These are phyloP conservation scores for Nidularia pulvinata DNA, from an alignment of 768 basidiomycete genomes.

Conservation along the genomic window DNA sequence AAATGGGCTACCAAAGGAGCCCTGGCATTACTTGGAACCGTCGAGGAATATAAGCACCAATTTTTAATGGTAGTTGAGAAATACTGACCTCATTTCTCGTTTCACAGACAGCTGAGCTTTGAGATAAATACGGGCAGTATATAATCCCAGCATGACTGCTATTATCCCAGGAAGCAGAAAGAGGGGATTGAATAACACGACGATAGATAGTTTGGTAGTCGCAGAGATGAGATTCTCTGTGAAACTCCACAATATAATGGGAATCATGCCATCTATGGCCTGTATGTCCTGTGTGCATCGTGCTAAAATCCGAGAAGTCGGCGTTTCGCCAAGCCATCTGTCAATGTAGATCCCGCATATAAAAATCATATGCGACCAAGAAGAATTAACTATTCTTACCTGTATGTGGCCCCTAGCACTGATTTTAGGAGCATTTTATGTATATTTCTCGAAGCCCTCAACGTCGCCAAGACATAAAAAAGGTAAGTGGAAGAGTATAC, in stretches of 20 bases:
- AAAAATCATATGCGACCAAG: not conserved
- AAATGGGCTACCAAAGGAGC: constrained; percentile 44
- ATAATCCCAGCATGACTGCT: constrained; percentile 39
- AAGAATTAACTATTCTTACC: constrained; percentile 27
- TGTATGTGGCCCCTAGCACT: constrained; percentile 58
- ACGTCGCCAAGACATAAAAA: constrained; percentile 43
- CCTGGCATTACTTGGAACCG: constrained; percentile 17
- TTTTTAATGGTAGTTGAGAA: constrained; percentile 20
- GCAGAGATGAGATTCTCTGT: constrained; percentile 27
- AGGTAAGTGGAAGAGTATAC: constrained; percentile 29
- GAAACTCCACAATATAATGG: constrained; percentile 20
- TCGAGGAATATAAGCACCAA: not conserved
- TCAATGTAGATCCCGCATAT: not conserved
- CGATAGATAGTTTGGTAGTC: constrained; percentile 39
- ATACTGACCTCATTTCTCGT: constrained; percentile 41
- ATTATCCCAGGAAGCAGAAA: constrained; percentile 45
- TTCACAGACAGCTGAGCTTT: constrained; percentile 46
- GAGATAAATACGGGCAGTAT: constrained; percentile 41
- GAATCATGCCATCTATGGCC: constrained; percentile 42
- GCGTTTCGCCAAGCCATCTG: constrained; percentile 51
- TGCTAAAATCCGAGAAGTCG: constrained; percentile 54
- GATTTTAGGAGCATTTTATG: constrained; percentile 51
- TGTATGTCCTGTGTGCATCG: constrained; percentile 70
- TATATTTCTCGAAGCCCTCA: constrained; percentile 54
- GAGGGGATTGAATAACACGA: constrained; percentile 41